Evolutionary conservation across 305 asterid species (phyloP).

Genomic region (Solanum hybrid): DNA sequence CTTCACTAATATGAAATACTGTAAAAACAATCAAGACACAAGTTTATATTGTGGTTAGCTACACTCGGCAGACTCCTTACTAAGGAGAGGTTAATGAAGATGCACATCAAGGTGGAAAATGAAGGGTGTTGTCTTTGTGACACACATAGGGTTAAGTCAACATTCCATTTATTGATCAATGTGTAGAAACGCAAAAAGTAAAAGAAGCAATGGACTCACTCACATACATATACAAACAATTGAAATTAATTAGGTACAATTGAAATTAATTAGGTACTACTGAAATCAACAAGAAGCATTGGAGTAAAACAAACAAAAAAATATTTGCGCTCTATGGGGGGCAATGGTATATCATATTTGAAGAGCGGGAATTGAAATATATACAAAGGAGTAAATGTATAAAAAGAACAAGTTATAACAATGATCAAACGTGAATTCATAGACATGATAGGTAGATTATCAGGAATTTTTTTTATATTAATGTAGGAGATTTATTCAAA

Average conservation of each 20-base stretch:
- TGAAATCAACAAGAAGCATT: background rate
- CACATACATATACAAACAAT: background rate
- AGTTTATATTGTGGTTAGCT: background rate
- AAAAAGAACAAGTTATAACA: background rate
- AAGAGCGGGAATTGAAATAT: too few species aligned
- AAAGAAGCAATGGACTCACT: too few species aligned
- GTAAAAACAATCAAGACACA: background rate
- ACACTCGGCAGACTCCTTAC: background rate
- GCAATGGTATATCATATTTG: background rate
- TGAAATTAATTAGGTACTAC: background rate
- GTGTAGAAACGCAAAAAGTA: background rate
- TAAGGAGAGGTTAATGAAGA: background rate
- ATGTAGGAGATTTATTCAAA: too few species aligned
- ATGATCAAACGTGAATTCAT: too few species aligned
- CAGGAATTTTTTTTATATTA: too few species aligned
- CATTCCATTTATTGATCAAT: too few species aligned
- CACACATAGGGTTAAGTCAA: background rate
- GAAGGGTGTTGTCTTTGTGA: background rate
- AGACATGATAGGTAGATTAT: background rate
- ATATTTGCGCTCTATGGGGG: background rate
- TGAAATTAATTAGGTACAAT: background rate
- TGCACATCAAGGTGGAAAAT: background rate
- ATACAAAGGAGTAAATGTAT: background rate
- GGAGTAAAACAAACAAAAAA: background rate
- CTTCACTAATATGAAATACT: too few species aligned